A percentile compares a stretch with the other conserved stretches of the same genome.
Conservation (phyloP, 1,139 yeast genomes). For the Meyerozyma elateridarum region DNA sequence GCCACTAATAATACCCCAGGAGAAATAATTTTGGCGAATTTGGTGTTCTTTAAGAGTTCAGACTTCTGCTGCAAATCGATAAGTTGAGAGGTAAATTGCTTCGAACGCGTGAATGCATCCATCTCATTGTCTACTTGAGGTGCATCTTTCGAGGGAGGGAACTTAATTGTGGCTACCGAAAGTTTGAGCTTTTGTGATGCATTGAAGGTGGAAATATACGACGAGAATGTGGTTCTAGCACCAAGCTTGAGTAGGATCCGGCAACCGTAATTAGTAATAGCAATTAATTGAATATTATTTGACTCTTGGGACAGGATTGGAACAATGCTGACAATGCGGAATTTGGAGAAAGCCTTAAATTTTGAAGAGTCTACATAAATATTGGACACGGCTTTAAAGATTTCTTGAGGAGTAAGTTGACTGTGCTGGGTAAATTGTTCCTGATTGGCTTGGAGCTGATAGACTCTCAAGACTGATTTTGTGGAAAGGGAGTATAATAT, state of each 20-base stretch:
- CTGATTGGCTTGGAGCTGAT: conserved; percentile 45
- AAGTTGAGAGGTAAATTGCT: conserved; percentile 40
- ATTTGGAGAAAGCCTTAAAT: conserved; percentile 39
- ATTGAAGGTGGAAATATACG: conserved; percentile 21
- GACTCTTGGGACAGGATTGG: conserved; percentile 64
- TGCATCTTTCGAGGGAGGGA: conserved; percentile 68
- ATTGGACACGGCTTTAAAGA: conserved; percentile 56
- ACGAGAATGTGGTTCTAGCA: conserved; percentile 24
- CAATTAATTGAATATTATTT: conserved; percentile 68
- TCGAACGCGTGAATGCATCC: conserved; percentile 40
- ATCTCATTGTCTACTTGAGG: conserved; percentile 50
- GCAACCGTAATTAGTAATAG: conserved; percentile 82
- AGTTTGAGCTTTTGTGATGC: conserved; percentile 27
- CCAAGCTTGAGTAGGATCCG: conserved; percentile 64
- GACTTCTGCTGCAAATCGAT: conserved; percentile 43
- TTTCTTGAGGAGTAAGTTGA: conserved; percentile 41
- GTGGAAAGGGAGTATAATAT: conserved; percentile 80
- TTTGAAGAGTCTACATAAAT: conserved; percentile 41
- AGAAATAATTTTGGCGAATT: conserved; percentile 53
- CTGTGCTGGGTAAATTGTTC: conserved; percentile 36
- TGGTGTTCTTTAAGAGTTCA: conserved; percentile 42
- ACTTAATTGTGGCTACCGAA: conserved; percentile 54
- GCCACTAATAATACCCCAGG: conserved; percentile 75
- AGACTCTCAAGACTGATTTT: conserved; percentile 76
- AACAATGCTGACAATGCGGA: conserved; percentile 59